phyloP scores from a whole-genome alignment of 192 early-diverging fungal species.

The Geosiphon pyriformis region DNA sequence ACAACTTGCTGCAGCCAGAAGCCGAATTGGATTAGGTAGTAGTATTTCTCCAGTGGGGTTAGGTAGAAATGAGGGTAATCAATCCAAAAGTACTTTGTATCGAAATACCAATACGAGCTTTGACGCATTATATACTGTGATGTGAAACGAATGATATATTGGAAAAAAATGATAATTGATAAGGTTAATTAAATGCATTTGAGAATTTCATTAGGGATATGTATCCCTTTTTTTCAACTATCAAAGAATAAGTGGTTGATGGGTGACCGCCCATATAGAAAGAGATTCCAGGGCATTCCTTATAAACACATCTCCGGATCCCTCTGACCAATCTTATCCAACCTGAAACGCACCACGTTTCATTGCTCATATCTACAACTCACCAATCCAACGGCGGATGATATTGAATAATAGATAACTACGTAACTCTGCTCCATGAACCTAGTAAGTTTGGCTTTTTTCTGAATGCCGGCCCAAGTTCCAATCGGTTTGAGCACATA shows the following conservation, averaged over 20 bases:
- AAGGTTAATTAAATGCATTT: too few species aligned
- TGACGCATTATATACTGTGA: constrained; percentile 53
- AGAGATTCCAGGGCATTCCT: too few species aligned
- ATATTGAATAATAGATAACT: constrained; percentile 60
- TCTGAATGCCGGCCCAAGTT: constrained; percentile 23
- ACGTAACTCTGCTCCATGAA: constrained; percentile 73
- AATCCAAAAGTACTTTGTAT: constrained; percentile 45
- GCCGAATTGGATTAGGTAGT: constrained; percentile 53
- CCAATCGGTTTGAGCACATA: constrained; percentile 43
- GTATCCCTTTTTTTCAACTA: too few species aligned
- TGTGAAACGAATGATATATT: background rate
- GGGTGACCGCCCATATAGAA: too few species aligned
- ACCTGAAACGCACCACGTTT: background rate
- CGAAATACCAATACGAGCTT: constrained; percentile 54
- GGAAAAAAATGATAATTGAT: too few species aligned
- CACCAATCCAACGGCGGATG: constrained; percentile 54
- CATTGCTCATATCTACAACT: constrained; percentile 22
- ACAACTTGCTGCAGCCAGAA: constrained; percentile 56
- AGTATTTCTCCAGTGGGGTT: constrained; percentile 45
- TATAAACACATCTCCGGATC: too few species aligned
- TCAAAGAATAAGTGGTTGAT: too few species aligned
- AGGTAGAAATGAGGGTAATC: constrained; percentile 49
- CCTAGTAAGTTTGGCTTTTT: constrained; percentile 40
- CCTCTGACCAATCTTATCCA: constrained; percentile 4
- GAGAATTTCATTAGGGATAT: too few species aligned